Conservation (phyloP, 2,329 filamentous ascomycete species). For the Parascedosporium putredinis region DNA sequence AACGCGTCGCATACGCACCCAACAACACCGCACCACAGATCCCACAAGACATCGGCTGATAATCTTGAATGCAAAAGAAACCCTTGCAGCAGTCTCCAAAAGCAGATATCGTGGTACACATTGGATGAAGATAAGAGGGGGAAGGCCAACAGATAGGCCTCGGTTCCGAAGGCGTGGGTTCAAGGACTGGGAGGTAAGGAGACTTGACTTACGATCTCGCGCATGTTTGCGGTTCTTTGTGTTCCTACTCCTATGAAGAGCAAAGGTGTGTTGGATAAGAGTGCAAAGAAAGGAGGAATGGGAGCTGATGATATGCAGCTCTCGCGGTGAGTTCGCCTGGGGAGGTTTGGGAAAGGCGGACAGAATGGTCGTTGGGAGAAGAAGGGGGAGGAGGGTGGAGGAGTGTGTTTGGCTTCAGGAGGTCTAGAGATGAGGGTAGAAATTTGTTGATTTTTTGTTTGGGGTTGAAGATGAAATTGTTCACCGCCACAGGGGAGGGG, state of each 20-base stretch:
- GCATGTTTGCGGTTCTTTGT: conserved; percentile 40
- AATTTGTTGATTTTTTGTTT: conserved; percentile 10
- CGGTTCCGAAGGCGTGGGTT: conserved; percentile 9
- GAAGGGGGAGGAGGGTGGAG: not conserved
- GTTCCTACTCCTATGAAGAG: conserved; percentile 15
- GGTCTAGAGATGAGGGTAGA: conserved; percentile 6
- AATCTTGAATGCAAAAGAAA: not conserved
- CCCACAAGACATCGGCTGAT: not conserved
- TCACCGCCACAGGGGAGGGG: conserved; percentile 12
- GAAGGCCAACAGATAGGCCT: conserved; percentile 11
- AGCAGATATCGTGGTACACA: not conserved
- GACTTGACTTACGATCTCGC: conserved; percentile 61
- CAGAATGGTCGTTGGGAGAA: conserved; percentile 3
- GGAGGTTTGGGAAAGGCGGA: conserved; percentile 6
- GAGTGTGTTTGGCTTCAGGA: conserved; percentile 8
- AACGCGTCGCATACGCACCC: conserved; percentile 26
- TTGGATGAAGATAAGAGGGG: too few relatives aligned
- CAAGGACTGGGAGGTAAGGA: conserved; percentile 9
- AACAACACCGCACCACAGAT: not conserved
- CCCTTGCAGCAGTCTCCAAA: not conserved
- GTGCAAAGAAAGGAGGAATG: conserved; percentile 7
- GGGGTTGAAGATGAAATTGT: conserved; percentile 8
- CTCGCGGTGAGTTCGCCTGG: conserved; percentile 4
- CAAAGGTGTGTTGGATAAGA: not conserved
- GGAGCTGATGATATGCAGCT: conserved; percentile 6